Conservation (phyloP, 768 basidiomycete species). For the Xerocomus spinulosus region DNA sequence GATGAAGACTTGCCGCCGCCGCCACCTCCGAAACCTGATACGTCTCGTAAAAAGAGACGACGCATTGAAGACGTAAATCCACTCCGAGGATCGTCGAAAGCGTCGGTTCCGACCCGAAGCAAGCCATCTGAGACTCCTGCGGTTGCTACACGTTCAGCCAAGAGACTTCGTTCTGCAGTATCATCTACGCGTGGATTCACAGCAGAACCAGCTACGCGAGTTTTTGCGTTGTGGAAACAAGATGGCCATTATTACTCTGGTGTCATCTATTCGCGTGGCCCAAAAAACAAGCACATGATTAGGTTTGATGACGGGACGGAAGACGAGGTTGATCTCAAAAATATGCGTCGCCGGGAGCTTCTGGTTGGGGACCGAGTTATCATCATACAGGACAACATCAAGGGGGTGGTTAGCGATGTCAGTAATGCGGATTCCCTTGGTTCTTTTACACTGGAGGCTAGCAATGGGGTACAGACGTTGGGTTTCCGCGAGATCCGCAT, state of each 20-base stretch:
- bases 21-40: conserved; percentile 17
- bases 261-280: conserved; percentile 38
- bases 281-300: conserved; percentile 39
- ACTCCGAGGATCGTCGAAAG: conserved; percentile 20
- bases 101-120: conserved; percentile 24
- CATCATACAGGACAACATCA: conserved; percentile 25
- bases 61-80: conserved; percentile 31
- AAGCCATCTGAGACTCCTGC: conserved; percentile 27
- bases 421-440: conserved; percentile 27
- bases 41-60: conserved; percentile 45
- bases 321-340: conserved; percentile 42
- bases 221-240: conserved; percentile 66
- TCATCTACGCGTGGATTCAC: conserved; percentile 20
- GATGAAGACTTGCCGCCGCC: conserved; percentile 32
- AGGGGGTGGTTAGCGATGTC: conserved; percentile 31
- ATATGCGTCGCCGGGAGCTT: conserved; percentile 52
- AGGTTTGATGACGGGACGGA: conserved; percentile 64
- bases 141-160: conserved; percentile 32
- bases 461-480: conserved; percentile 35
- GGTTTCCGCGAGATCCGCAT: conserved; percentile 43
- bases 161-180: conserved; percentile 38
- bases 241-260: conserved; percentile 63
- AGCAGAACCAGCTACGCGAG: conserved; percentile 42
- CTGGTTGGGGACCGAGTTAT: conserved; percentile 55
- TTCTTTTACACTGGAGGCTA: conserved; percentile 36